Evolutionary conservation across 192 early-diverging fungal species (phyloP).

Genomic region (Linnemannia exigua): DNA sequence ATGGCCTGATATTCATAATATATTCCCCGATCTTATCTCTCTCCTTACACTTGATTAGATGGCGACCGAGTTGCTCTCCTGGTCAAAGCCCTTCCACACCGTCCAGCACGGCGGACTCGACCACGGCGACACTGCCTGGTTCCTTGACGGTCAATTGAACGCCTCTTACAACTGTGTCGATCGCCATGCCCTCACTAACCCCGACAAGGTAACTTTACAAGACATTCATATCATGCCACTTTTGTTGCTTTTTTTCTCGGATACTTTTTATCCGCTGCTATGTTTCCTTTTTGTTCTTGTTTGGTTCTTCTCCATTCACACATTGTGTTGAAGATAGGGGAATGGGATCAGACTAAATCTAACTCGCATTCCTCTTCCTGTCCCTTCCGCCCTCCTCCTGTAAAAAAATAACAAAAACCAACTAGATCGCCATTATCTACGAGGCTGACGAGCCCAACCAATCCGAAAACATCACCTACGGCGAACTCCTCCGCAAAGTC

Average conservation of each 20-base stretch:
- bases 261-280: slow-evolving; percentile 47
- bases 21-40: background rate
- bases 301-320: background rate
- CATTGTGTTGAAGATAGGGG: too few relatives aligned
- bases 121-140: slow-evolving; percentile 94
- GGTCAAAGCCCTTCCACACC: slow-evolving; percentile 84
- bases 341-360: background rate
- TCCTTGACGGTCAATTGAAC: slow-evolving; percentile 92
- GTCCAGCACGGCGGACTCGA: slow-evolving; percentile 81
- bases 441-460: slow-evolving; percentile 92
- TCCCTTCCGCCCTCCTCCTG: background rate
- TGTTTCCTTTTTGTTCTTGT: background rate
- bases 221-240: too few relatives aligned
- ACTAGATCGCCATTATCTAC: slow-evolving; percentile 85
- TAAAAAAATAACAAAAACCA: too few relatives aligned
- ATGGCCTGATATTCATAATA: background rate
- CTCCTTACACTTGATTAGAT: slow-evolving; percentile 61
- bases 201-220: slow-evolving; percentile 73
- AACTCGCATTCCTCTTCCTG: background rate
- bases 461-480: slow-evolving; percentile 85
- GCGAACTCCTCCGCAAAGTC: slow-evolving; percentile 86
- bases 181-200: slow-evolving; percentile 85
- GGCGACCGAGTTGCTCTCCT: slow-evolving; percentile 83
- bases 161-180: slow-evolving; percentile 98
- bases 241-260: background rate